These are phyloP conservation scores for Withania somnifera DNA, from an alignment of 305 asterid genomes.

Conservation along the genomic window DNA sequence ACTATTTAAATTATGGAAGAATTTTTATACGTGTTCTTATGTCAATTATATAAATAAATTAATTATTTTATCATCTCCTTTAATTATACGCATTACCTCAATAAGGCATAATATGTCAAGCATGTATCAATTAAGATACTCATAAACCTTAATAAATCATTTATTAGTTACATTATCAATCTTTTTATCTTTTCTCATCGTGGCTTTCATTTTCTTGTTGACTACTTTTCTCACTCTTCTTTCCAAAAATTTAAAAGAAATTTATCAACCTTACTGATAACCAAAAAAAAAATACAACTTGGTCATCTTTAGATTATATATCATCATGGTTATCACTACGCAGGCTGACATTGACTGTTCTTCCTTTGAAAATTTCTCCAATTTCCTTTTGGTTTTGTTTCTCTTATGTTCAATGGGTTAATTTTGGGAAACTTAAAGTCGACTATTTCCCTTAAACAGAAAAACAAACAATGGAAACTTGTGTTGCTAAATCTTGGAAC, in stretches of 20 bases:
- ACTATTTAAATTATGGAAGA: too few species aligned
- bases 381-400: background rate
- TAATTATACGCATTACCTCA: too few species aligned
- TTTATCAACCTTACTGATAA: background rate
- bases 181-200: background rate
- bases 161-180: background rate
- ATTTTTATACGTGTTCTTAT: too few species aligned
- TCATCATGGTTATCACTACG: background rate
- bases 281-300: background rate
- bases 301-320: background rate
- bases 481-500: background rate
- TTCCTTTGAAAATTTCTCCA: background rate
- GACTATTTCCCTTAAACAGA: background rate
- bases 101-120: too few species aligned
- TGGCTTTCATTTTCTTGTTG: background rate
- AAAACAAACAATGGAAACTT: background rate
- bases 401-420: background rate
- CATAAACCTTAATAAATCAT: too few species aligned
- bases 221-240: background rate
- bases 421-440: background rate
- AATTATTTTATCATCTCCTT: too few species aligned
- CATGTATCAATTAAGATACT: background rate
- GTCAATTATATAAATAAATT: too few species aligned
- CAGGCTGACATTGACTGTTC: background rate
- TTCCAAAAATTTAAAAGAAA: background rate